Evolutionary conservation across 208 protist genomes (phyloP).

Genomic region (Porcisia deanei): DNA sequence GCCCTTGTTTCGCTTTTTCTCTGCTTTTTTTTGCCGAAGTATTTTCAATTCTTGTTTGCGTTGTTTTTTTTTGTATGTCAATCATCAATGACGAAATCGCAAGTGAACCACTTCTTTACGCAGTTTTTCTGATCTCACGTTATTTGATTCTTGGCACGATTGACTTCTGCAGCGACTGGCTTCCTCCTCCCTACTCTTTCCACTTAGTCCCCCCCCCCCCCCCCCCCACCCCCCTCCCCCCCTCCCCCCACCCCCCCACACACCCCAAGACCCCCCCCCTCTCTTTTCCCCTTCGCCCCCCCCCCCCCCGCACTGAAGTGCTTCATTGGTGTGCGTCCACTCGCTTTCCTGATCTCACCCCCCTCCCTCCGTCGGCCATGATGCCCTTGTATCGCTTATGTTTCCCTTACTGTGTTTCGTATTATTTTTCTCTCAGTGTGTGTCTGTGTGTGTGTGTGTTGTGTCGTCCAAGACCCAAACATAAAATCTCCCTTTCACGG

Average conservation of each 20-base stretch:
- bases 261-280: no score
- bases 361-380: background rate
- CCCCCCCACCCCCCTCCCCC: no score
- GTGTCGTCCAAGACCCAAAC: no score
- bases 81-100: background rate
- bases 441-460: background rate
- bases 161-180: background rate
- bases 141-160: background rate
- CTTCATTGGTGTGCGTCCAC: background rate
- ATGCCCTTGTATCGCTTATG: background rate
- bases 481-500: background rate
- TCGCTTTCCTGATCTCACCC: background rate
- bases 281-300: background rate
- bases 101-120: background rate
- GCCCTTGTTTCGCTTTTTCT: constrained; percentile 12
- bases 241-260: no score
- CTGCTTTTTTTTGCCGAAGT: constrained; percentile 11
- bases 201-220: background rate
- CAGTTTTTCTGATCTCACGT: background rate
- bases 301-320: no score
- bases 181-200: constrained; percentile 3
- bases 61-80: constrained; percentile 12
- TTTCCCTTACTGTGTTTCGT: background rate
- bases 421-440: background rate
- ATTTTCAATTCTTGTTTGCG: background rate